Percentiles rank a stretch among this genome's conserved stretches.
These are phyloP conservation scores for Puccinia novopanici DNA, from an alignment of 1,284 basidiomycete genomes.

Conservation along the genomic window DNA sequence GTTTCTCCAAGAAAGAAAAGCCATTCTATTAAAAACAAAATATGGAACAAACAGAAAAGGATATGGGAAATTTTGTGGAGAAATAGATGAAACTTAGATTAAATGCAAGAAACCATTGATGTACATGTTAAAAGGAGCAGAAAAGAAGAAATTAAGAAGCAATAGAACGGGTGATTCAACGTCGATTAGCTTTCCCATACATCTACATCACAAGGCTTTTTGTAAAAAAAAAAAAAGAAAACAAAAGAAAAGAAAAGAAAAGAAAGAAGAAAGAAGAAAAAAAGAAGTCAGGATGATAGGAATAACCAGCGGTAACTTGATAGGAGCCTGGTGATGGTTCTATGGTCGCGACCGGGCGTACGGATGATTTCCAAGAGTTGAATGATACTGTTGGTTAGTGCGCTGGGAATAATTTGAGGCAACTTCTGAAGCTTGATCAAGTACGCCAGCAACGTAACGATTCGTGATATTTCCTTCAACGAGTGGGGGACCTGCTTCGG, in stretches of 20 bases:
- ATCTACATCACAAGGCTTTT: background rate
- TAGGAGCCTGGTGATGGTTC: background rate
- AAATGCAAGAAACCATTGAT: background rate
- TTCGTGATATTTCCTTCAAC: background rate
- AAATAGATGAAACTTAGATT: background rate
- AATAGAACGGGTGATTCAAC: background rate
- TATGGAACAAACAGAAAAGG: background rate
- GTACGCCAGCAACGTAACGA: background rate
- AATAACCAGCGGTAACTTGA: background rate
- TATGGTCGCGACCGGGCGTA: constrained; percentile 1
- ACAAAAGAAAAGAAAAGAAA: background rate
- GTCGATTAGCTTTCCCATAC: background rate
- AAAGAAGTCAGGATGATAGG: background rate
- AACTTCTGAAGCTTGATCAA: background rate
- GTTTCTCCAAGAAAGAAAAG: background rate
- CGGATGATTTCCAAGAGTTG: background rate
- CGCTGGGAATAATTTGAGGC: constrained; percentile 5
- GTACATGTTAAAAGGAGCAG: background rate
- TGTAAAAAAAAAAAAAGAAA: too few species aligned
- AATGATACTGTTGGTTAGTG: background rate
- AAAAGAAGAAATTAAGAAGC: background rate
- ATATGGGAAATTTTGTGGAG: background rate
- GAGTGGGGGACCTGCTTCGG: background rate
- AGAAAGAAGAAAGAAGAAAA: background rate
- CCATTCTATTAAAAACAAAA: background rate